Conservation (phyloP, 75 land plant species). For the Sequoiadendron giganteum region DNA sequence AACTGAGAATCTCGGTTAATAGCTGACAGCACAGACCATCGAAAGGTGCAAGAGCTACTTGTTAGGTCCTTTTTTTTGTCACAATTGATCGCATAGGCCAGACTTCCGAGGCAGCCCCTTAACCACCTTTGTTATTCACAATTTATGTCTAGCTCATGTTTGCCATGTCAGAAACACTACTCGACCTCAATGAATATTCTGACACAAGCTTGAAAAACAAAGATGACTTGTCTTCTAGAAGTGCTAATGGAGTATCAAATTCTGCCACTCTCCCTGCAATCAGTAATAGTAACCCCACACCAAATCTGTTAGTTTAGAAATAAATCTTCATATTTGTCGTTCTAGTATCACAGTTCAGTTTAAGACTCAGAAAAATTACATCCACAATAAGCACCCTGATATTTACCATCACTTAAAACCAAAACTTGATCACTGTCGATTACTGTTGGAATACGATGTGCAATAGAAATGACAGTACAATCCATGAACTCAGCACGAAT, state of each 20-base stretch:
- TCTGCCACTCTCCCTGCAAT: constrained; percentile 83
- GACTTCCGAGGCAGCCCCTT: not conserved
- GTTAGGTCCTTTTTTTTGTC: not conserved
- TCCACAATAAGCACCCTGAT: not conserved
- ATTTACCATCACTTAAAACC: constrained; percentile 46
- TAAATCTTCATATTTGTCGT: not conserved
- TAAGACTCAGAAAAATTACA: not conserved
- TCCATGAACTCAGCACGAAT: constrained; percentile 64
- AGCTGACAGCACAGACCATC: not conserved
- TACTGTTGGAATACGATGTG: constrained; percentile 90
- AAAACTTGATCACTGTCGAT: constrained; percentile 88
- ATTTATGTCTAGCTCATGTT: constrained; percentile 1
- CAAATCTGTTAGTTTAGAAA: not conserved
- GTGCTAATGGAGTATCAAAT: constrained; percentile 66
- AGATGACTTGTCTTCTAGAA: constrained; percentile 81
- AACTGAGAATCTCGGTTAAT: not conserved
- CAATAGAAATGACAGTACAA: constrained; percentile 82
- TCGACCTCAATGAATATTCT: constrained; percentile 77
- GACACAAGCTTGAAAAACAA: constrained; percentile 83
- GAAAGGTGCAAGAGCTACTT: not conserved
- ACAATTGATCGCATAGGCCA: not conserved
- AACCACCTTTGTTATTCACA: not conserved
- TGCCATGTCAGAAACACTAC: constrained; percentile 45
- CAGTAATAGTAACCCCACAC: not conserved
- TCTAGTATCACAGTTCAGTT: not conserved